Evolutionary conservation across 805 yeast species (phyloP), one percentile per base, ranked within the genome.

Genomic region (Ogataea trehaloabstinens): DNA sequence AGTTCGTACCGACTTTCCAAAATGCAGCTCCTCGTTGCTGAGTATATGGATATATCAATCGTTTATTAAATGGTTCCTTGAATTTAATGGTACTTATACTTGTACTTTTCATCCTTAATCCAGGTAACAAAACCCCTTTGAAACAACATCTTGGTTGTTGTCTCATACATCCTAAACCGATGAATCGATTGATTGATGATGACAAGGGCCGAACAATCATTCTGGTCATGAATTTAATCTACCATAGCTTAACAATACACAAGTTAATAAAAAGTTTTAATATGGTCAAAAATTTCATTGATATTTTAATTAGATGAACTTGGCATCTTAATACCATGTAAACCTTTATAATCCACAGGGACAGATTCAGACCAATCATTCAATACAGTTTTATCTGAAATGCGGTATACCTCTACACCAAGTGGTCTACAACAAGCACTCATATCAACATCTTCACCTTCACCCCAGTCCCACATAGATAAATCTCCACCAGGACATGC

Each of bases 401-500:
- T 56, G 49, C 63, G 58, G 56, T 77, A 80, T 6, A 80, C 80
- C 56, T 80, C 84, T 36, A 78, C 73, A 1, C 74, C 81, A 42
- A 80, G 64, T 3, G 84, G 82, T 51, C 85, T 64, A 51, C 86
- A 80, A 51, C 80, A 74, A 38, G 72, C 77, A 24, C 71, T 66
- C 84, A 79, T 79, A 44, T 74, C 76, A 28, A 64, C 71, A 15
- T 56, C 71, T 28, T 63, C 70, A 38, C 72, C 71, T 55, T 77
- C 83, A 40, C 85, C 85, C 86, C 86, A 80, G 33, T 78, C 84
- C 85, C 85, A 80, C 36, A 68, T 66, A 20, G 81, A 74, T 42
- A 80, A 62, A 56, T 80, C 85, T 20, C 86, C 86, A 35, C 85
- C 86, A 4, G 85, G 85, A 56, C 85, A 80, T 6, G 85, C 80